Conservation (phyloP, 2,329 filamentous ascomycete genomes). For the Pseudocercospora macadamiae region DNA sequence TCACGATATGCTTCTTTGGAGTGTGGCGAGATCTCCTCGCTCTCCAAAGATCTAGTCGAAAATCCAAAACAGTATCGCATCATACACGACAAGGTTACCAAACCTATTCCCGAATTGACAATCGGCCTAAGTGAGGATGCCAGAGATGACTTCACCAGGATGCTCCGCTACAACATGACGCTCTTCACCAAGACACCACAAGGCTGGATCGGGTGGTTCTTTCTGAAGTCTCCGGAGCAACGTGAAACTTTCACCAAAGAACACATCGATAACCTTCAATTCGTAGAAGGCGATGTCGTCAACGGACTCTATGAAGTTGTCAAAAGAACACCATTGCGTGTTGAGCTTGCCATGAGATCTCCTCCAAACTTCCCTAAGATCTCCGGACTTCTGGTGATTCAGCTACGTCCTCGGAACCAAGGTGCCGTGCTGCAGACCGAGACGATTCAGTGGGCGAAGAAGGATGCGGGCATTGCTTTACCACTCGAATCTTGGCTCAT, state of each 20-base stretch:
- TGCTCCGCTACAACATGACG: conserved; percentile 26
- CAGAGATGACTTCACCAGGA: conserved; percentile 23
- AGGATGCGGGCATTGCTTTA: conserved; percentile 17
- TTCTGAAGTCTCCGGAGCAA: conserved; percentile 8
- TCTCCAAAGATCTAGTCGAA: conserved; percentile 24
- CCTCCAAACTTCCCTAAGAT: conserved; percentile 10
- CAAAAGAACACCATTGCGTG: conserved; percentile 18
- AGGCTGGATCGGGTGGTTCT: conserved; percentile 23
- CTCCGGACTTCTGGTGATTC: conserved; percentile 21
- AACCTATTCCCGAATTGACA: conserved; percentile 20
- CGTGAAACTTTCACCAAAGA: conserved; percentile 24
- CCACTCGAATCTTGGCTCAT: conserved; percentile 25
- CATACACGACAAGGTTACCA: conserved; percentile 27
- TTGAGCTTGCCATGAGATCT: conserved; percentile 21
- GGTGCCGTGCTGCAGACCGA: conserved; percentile 26
- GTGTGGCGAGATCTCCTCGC: conserved; percentile 23
- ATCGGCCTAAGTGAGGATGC: conserved; percentile 16
- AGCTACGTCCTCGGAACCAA: conserved; percentile 22
- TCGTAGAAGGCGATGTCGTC: conserved; percentile 27
- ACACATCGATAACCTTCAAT: conserved; percentile 24
- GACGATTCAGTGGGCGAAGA: conserved; percentile 29
- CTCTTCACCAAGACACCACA: conserved; percentile 23
- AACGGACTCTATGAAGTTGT: conserved; percentile 28
- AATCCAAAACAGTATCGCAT: conserved; percentile 22
- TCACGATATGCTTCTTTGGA: conserved; percentile 25